A percentile compares a stretch with the other conserved stretches of the same genome.
Evolutionary conservation across 2,329 filamentous ascomycete genomes (phyloP).

Genomic region (Byssothecium circinans): DNA sequence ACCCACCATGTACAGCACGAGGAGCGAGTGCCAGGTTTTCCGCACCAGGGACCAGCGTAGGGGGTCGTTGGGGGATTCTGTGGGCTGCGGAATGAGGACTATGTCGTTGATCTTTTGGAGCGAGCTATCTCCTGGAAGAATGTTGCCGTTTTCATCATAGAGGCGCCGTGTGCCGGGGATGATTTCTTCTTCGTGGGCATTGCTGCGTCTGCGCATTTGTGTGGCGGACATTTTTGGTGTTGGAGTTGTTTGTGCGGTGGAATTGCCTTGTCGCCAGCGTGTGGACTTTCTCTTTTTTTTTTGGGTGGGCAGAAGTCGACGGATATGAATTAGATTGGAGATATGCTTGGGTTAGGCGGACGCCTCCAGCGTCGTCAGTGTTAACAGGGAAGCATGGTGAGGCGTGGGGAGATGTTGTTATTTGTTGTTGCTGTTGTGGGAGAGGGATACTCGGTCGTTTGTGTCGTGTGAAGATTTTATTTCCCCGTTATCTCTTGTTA

Average conservation of each 20-base stretch:
- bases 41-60: conserved; percentile 54
- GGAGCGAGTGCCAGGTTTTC: conserved; percentile 41
- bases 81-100: conserved; percentile 56
- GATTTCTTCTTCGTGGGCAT: conserved; percentile 16
- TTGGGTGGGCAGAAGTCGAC: too few relatives aligned
- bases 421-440: too few relatives aligned
- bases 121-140: conserved; percentile 32
- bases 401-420: neutral
- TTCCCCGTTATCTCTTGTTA: too few relatives aligned
- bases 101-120: conserved; percentile 38
- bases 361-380: conserved; percentile 21
- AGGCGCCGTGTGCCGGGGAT: conserved; percentile 22
- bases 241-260: too few relatives aligned
- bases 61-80: conserved; percentile 52
- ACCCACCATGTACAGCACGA: conserved; percentile 21
- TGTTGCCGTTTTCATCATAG: conserved; percentile 21
- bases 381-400: conserved; percentile 25
- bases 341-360: conserved; percentile 1
- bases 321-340: neutral
- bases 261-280: neutral
- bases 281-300: too few relatives aligned
- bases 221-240: conserved; percentile 7
- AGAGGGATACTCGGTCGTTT: too few relatives aligned
- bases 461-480: too few relatives aligned
- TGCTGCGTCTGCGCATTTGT: conserved; percentile 12